Conservation (phyloP, 306 rosid species). For the Malus asiatica region DNA sequence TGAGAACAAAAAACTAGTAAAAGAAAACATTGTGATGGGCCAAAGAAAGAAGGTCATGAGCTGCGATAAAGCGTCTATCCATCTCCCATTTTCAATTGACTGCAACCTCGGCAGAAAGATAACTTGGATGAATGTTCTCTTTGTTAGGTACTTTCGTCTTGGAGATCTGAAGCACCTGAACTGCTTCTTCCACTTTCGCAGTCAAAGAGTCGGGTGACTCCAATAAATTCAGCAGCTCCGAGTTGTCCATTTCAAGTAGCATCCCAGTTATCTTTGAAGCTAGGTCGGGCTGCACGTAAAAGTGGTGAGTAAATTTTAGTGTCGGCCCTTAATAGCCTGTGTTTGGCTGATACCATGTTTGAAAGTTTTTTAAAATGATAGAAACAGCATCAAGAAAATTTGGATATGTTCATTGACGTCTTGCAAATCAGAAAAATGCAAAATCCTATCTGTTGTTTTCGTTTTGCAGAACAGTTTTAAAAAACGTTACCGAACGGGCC, state of each 20-base stretch:
- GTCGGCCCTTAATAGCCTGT: not conserved
- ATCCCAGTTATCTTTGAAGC: slow-evolving; percentile 87
- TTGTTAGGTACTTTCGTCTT: slow-evolving; percentile 53
- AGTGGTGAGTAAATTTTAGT: not conserved
- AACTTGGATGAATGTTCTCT: slow-evolving; percentile 47
- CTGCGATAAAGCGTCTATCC: slow-evolving; percentile 10
- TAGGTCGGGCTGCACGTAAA: slow-evolving; percentile 54
- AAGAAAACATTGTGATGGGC: not conserved
- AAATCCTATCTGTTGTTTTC: no score
- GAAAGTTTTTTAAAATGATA: not conserved
- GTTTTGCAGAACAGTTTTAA: no score
- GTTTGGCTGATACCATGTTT: not conserved
- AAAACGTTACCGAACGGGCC: no score
- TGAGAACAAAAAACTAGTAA: not conserved
- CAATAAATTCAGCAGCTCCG: slow-evolving; percentile 65
- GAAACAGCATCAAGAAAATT: not conserved
- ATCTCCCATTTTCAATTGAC: slow-evolving; percentile 40
- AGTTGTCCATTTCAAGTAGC: slow-evolving; percentile 92
- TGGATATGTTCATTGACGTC: no score
- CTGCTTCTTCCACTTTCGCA: slow-evolving; percentile 78
- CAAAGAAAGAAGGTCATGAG: slow-evolving; percentile 17
- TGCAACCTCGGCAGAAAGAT: slow-evolving; percentile 69
- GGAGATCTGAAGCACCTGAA: slow-evolving; percentile 66
- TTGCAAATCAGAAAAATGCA: no score
- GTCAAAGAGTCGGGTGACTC: slow-evolving; percentile 73